phyloP scores from a whole-genome alignment of 495 filamentous ascomycete genomes.

The Aspergillus sclerotioniger region DNA sequence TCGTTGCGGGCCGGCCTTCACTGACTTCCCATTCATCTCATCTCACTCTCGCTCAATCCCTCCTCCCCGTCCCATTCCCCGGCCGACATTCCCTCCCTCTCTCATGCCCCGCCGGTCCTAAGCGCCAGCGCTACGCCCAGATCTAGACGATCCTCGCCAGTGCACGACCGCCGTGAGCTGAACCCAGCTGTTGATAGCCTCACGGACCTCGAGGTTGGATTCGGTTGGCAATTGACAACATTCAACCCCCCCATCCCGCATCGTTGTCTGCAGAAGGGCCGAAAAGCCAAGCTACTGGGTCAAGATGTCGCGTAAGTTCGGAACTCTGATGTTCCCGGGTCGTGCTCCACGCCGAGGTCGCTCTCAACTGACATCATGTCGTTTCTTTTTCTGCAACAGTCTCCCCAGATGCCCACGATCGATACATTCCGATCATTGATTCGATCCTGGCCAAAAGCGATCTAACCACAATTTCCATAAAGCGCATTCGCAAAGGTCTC shows the following conservation, averaged over 20 bases:
- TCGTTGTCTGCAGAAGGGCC: not conserved
- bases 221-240: conserved; percentile 11
- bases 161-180: conserved; percentile 20
- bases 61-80: conserved; percentile 9
- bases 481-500: conserved; percentile 84
- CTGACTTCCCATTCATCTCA: conserved; percentile 11
- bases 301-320: conserved; percentile 46
- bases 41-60: not conserved
- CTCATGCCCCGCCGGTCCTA: conserved; percentile 41
- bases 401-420: conserved; percentile 59
- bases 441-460: conserved; percentile 80
- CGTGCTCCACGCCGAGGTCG: conserved; percentile 17
- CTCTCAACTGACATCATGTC: conserved; percentile 26
- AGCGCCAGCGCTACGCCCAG: conserved; percentile 44
- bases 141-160: conserved; percentile 23
- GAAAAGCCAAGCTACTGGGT: conserved; percentile 11
- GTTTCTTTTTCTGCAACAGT: conserved; percentile 47
- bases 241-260: conserved; percentile 7
- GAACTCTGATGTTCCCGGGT: conserved; percentile 15
- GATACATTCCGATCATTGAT: conserved; percentile 86
- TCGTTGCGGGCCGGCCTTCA: conserved; percentile 18
- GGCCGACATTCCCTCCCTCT: conserved; percentile 9
- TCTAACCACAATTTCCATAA: conserved; percentile 86
- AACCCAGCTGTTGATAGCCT: conserved; percentile 3
- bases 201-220: not conserved